Percentiles rank a stretch among this genome's conserved stretches.
Conservation (phyloP, 768 basidiomycete genomes). For the Tephrocybe sp. region DNA sequence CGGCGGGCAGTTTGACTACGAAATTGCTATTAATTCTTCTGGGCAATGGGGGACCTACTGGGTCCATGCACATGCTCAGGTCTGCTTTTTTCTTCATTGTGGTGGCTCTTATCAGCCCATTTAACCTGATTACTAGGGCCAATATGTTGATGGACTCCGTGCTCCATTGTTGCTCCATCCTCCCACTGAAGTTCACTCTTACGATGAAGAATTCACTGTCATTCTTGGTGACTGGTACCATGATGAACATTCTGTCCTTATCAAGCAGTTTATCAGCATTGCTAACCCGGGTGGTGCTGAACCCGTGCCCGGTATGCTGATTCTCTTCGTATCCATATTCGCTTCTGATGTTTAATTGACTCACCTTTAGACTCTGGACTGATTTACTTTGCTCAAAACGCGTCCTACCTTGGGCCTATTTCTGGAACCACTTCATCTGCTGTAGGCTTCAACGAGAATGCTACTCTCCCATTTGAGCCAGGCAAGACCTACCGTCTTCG, state of each 20-base stretch:
- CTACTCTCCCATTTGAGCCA: conserved; percentile 77
- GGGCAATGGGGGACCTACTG: conserved; percentile 82
- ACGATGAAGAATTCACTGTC: conserved; percentile 91
- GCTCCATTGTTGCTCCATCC: conserved; percentile 80
- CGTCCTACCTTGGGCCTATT: conserved; percentile 63
- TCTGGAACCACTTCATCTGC: conserved; percentile 46
- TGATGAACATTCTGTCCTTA: conserved; percentile 58
- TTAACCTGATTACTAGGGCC: conserved; percentile 46
- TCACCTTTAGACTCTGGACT: conserved; percentile 60
- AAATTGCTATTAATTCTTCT: conserved; percentile 64
- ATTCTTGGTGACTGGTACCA: conserved; percentile 94
- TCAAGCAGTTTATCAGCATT: conserved; percentile 65
- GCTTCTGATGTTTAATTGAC: not conserved
- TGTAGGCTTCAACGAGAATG: conserved; percentile 85
- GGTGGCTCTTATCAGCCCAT: not conserved
- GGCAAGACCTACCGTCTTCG: conserved; percentile 91
- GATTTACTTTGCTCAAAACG: conserved; percentile 81
- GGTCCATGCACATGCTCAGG: conserved; percentile 68
- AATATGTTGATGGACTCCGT: conserved; percentile 94
- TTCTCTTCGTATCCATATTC: not conserved
- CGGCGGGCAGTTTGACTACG: conserved; percentile 68
- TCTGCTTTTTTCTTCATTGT: conserved; percentile 22
- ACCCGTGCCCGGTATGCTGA: conserved; percentile 71
- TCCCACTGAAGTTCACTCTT: conserved; percentile 58
- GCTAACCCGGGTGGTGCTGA: conserved; percentile 83